phyloP scores from a whole-genome alignment of 768 basidiomycete species.

The Cystofilobasidium bisporidii region DNA sequence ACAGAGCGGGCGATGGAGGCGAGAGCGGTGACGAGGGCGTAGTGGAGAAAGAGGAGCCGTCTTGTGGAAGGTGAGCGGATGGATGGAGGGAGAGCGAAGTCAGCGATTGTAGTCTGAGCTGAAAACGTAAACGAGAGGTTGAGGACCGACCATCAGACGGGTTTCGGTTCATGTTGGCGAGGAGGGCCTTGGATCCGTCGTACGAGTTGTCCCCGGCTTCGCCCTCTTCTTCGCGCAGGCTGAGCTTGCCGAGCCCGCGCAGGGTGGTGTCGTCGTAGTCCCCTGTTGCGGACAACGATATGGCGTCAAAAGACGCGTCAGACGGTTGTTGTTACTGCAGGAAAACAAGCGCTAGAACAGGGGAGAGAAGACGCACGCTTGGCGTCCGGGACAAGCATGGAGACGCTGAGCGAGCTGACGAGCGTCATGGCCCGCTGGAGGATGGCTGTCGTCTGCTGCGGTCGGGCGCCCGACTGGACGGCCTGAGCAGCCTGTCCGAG shows the following conservation, averaged over 20 bases:
- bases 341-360: no score
- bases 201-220: neutral
- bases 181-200: neutral
- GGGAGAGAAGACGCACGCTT: neutral
- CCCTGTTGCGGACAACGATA: no score
- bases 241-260: neutral
- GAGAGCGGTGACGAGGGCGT: constrained; percentile 8
- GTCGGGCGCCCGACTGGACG: constrained; percentile 1
- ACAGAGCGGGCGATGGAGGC: constrained; percentile 4
- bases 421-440: constrained; percentile 18
- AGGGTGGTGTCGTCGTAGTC: neutral
- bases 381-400: constrained; percentile 17
- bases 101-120: no score
- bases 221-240: neutral
- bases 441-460: constrained; percentile 8
- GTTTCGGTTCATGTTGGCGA: neutral
- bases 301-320: no score
- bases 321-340: no score
- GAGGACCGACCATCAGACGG: neutral
- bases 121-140: neutral
- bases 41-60: constrained; percentile 3
- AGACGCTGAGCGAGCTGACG: constrained; percentile 18
- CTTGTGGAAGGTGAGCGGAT: neutral
- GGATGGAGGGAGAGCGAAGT: neutral
- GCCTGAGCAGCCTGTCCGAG: constrained; percentile 12